A percentile compares a stretch with the other conserved stretches of the same genome.
Conservation (phyloP, 768 basidiomycete species). For the Austroboletus eburneus region DNA sequence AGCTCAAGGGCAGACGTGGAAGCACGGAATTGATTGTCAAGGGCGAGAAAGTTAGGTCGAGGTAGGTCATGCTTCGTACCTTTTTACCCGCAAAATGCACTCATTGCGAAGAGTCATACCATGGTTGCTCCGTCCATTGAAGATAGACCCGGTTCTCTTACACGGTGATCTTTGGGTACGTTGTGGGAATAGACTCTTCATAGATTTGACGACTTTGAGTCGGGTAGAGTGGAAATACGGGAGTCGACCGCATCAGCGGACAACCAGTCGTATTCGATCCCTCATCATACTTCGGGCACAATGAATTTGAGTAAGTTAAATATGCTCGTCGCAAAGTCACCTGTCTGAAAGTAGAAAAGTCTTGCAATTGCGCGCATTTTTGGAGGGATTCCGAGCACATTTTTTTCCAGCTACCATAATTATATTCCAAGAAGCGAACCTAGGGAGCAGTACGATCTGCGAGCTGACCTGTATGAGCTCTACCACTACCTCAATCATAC, state of each 20-base stretch:
- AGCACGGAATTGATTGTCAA: slow-evolving; percentile 47
- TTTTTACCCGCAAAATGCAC: background rate
- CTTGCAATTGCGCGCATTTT: slow-evolving; percentile 78
- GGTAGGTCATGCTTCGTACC: slow-evolving; percentile 31
- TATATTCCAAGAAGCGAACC: slow-evolving; percentile 62
- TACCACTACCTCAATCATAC: slow-evolving; percentile 85
- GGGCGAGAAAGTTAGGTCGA: slow-evolving; percentile 45
- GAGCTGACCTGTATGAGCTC: slow-evolving; percentile 68
- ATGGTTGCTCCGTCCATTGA: slow-evolving; percentile 53
- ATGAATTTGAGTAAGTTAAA: slow-evolving; percentile 68
- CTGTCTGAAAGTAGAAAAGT: slow-evolving; percentile 33
- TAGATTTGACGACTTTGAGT: slow-evolving; percentile 3
- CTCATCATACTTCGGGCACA: slow-evolving; percentile 75
- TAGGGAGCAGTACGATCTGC: slow-evolving; percentile 55
- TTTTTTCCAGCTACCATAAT: slow-evolving; percentile 64
- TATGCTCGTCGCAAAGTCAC: background rate
- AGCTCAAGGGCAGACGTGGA: slow-evolving; percentile 38
- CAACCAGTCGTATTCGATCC: slow-evolving; percentile 75
- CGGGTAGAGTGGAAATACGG: slow-evolving; percentile 67
- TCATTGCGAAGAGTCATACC: slow-evolving; percentile 60
- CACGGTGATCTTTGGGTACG: slow-evolving; percentile 82
- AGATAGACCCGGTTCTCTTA: slow-evolving; percentile 61
- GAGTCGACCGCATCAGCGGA: slow-evolving; percentile 48
- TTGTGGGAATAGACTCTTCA: background rate
- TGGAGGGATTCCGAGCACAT: slow-evolving; percentile 63